Evolutionary conservation across 768 basidiomycete species (phyloP), one percentile per base, ranked within the genome.

Genomic region (Hemileccinum impolitum): DNA sequence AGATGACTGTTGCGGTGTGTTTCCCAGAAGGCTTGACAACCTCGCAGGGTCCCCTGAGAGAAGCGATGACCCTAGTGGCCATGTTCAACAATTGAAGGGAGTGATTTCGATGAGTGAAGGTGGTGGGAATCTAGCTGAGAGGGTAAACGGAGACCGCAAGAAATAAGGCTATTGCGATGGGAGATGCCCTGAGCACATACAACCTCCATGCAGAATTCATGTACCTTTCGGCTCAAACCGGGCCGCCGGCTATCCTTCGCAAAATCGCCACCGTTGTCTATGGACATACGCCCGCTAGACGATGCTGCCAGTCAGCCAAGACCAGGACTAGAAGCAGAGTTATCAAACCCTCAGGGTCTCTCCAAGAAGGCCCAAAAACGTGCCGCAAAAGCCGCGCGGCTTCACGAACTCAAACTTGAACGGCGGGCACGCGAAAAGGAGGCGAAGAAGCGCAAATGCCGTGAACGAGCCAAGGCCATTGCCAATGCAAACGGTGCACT

Each of bases 1-100:
- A 92, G 60, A 95, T 86, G 54, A 95, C 81, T 0, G 90, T 93
- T 8, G 90, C 89, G 8, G 88, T 84, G 67, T 95, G 93, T 54
- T 77, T 81, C 34, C 72, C 60, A 36, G 71, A 61, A 11, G 89
- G 74, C 32, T 77, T 72, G 26, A 87, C 72, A 26, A 75, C 72
- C 54, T 85, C 65, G 64, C 64, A 76, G 18, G 65, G 60, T 19
- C 64, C 46, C 59, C 47, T 52, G 41, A 53, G 48, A 25, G 54
- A 54, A 39, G 51, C 49, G 45, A 61, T 57, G 38, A 57, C 57
- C 51, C 53, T 55, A 14, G 54, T 53, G 7, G 55, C 47, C 56
- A 59, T 62, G 25, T 35, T 31, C 35, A 37, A 21, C n/a, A 37
- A 39, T 30, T 30, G 2, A 26, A 31, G 30, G 6, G 34, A 32